Evolutionary conservation across 2,329 filamentous ascomycete genomes (phyloP).

Genomic region (Neofusicoccum ribis): DNA sequence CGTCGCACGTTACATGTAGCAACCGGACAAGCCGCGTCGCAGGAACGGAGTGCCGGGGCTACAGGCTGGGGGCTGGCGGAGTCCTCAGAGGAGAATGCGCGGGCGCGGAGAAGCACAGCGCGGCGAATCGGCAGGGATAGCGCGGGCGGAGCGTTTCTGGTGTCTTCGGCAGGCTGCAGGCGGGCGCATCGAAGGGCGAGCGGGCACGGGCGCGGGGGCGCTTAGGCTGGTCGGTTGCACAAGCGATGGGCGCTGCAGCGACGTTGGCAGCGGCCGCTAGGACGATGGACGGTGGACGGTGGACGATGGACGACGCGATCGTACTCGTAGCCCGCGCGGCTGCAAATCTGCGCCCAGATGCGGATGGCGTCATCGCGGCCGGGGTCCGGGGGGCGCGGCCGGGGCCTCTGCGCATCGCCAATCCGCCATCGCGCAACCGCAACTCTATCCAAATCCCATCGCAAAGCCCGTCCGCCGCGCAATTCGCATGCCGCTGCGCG

Average conservation of each 20-base stretch:
- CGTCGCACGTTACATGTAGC: no score
- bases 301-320: background rate
- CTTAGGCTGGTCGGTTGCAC: background rate
- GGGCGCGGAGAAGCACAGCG: background rate
- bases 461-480: background rate
- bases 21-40: no score
- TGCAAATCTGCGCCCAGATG: background rate
- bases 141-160: background rate
- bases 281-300: background rate
- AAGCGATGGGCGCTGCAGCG: background rate
- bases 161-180: background rate
- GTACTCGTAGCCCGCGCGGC: background rate
- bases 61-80: no score
- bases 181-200: background rate
- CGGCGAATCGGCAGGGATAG: background rate
- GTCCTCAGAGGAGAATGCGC: background rate
- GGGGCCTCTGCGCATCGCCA: constrained; percentile 1
- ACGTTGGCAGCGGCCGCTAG: constrained; percentile 4
- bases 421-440: background rate
- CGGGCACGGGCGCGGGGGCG: background rate
- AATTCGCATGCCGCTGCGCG: background rate
- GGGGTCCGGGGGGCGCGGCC: constrained; percentile 2
- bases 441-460: background rate
- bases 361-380: constrained; percentile 6
- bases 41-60: no score